Conservation (phyloP, 2,329 filamentous ascomycete species). For the Hypoxylon sp. region DNA sequence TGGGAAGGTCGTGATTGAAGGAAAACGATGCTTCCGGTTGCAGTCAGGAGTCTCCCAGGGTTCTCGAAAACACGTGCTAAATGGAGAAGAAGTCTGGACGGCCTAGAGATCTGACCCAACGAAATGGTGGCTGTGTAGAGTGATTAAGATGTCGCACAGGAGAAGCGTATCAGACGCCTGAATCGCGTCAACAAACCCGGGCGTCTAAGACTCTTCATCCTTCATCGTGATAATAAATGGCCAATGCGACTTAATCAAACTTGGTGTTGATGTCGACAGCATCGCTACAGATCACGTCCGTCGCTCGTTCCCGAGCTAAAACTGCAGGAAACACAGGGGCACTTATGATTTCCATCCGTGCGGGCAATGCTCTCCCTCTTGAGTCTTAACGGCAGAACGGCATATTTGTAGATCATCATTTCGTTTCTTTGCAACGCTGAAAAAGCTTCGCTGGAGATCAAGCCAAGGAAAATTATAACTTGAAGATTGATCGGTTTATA, state of each 20-base stretch:
- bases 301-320: background rate
- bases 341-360: constrained; percentile 5
- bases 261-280: constrained; percentile 7
- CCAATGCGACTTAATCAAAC: constrained; percentile 2
- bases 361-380: background rate
- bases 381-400: too few species aligned
- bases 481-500: constrained; percentile 21
- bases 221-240: background rate
- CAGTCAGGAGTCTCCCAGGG: constrained; percentile 30
- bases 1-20: constrained; percentile 32
- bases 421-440: constrained; percentile 18
- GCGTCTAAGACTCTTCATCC: constrained; percentile 1
- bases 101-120: constrained; percentile 7
- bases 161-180: constrained; percentile 27
- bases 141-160: constrained; percentile 5
- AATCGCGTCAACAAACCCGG: constrained; percentile 4
- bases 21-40: constrained; percentile 36
- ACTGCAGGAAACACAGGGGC: constrained; percentile 4
- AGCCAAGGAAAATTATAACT: constrained; percentile 39
- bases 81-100: background rate
- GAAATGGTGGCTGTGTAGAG: constrained; percentile 33
- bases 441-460: constrained; percentile 25
- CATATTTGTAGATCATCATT: constrained; percentile 30
- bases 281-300: constrained; percentile 13
- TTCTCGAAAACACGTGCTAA: constrained; percentile 13